These are phyloP conservation scores for Uromyces viciae-fabae DNA, from an alignment of 1,284 basidiomycete genomes.

Conservation along the genomic window DNA sequence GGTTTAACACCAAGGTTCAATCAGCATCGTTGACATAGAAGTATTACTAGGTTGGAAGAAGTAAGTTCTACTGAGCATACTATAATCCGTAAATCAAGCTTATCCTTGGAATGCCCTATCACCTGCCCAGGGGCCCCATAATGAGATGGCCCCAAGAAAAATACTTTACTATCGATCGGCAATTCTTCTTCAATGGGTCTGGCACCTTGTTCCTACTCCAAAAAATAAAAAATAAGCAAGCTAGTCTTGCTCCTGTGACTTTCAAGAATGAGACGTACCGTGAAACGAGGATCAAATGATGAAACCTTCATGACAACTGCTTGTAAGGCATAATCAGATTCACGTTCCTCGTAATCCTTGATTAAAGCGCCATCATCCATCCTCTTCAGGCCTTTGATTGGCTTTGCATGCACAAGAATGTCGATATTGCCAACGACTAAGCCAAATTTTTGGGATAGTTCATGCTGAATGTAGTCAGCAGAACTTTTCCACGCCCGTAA, in stretches of 20 bases:
- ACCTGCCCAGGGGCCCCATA: conserved; percentile 96
- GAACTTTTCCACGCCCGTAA: conserved; percentile 68
- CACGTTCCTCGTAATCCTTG: conserved; percentile 92
- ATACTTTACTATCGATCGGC: conserved; percentile 81
- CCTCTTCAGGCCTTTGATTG: conserved; percentile 69
- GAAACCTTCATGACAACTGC: conserved; percentile 71
- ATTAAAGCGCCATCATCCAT: conserved; percentile 82
- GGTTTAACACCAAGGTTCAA: neutral
- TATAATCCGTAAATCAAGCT: conserved; percentile 73
- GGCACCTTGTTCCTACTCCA: conserved; percentile 62
- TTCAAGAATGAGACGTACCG: conserved; percentile 60
- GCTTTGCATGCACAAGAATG: conserved; percentile 13
- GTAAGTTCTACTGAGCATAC: conserved; percentile 58
- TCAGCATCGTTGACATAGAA: neutral
- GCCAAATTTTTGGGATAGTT: conserved; percentile 84
- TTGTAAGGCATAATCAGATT: conserved; percentile 79
- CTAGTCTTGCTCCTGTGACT: neutral
- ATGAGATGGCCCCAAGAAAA: conserved; percentile 88
- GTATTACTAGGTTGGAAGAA: neutral
- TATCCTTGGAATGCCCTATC: conserved; percentile 64
- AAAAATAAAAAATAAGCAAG: neutral
- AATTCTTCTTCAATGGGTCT: conserved; percentile 82
- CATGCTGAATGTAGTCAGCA: conserved; percentile 73
- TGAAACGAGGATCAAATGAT: conserved; percentile 81
- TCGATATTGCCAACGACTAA: conserved; percentile 68